Percentiles rank a stretch among this genome's conserved stretches.
phyloP scores from a whole-genome alignment of 2,329 filamentous ascomycete species.

The Verticillium longisporum region DNA sequence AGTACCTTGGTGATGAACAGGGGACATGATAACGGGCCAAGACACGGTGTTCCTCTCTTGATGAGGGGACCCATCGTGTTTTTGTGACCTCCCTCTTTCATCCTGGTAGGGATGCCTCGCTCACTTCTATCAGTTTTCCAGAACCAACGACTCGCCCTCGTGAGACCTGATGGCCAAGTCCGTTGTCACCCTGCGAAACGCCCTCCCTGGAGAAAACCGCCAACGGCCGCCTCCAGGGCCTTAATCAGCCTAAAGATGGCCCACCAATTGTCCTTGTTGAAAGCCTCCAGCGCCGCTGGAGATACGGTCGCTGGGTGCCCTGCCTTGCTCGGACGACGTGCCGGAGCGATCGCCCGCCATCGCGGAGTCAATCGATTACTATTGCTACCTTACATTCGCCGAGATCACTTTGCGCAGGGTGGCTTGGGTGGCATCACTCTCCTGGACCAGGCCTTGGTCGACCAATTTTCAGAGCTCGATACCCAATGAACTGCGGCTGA shows the following conservation, averaged over 20 bases:
- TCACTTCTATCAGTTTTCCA: background rate
- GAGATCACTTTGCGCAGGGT: background rate
- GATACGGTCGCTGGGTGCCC: background rate
- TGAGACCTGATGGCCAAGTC: background rate
- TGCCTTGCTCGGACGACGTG: background rate
- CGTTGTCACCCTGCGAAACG: no score
- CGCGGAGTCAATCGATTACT: background rate
- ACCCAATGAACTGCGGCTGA: background rate
- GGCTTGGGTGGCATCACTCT: background rate
- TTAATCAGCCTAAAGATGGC: background rate
- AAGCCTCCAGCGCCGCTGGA: background rate
- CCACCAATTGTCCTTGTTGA: background rate
- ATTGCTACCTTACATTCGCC: background rate
- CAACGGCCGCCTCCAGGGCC: background rate
- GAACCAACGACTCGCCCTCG: background rate
- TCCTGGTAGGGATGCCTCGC: no score
- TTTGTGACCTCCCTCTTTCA: background rate
- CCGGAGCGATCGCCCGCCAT: background rate
- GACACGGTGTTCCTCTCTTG: background rate
- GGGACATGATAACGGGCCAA: background rate
- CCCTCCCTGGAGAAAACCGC: background rate
- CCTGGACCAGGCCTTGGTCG: background rate
- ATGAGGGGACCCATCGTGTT: background rate
- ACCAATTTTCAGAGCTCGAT: background rate
- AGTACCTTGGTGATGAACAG: background rate